Evolutionary conservation across 2,329 filamentous ascomycete species (phyloP), one percentile per base, ranked within the genome.

Genomic region (Polytolypa hystricis): DNA sequence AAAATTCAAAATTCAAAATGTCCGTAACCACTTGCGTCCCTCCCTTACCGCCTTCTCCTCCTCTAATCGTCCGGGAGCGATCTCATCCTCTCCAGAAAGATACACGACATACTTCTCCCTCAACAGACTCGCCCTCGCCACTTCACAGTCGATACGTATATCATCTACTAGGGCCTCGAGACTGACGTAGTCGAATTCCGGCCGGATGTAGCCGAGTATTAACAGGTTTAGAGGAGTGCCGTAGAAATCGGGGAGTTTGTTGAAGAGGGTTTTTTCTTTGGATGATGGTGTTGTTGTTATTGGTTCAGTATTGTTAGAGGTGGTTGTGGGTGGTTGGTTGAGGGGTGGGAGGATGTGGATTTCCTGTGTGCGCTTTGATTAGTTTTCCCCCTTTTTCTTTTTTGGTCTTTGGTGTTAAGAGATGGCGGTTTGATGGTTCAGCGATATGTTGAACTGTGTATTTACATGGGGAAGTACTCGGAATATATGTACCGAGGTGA

Each of bases 271-370:
- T 28, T 27, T 5, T 31, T 19, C 35, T 21, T 35, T 15, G 31
- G 34, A 21, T 18, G 16, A 15, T 11, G 26, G 11, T 30, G 17
- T 37, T 10, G 11, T 25, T 5, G 19, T 19, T 31, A 18, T 8
- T 18, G 23, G 33, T 8, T n/a, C 7, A 36, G 40, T 35, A 28
- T 30, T 25, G n/a, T 34, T 23, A 18, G 35, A 35, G 4, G 57
- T 60, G 2, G 58, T 54, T 2, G 57, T 56, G 11, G 58, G 17
- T 9, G 33, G 50, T 12, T 53, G 40, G 2, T 63, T 58, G 57
- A 95, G 93, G 29, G 69, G 59, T 53, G 84, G 79, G 60, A 98
- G 73, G 37, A 98, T 74, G 64, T 94, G 86, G 39, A 93, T 86
- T 69, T 94, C 86, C 59, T 63, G 33, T 15, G 27, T 39, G 27